Percentiles rank a stretch among this genome's conserved stretches.
Evolutionary conservation across 345 rosid species (phyloP).

Genomic region (Theobroma cacao): DNA sequence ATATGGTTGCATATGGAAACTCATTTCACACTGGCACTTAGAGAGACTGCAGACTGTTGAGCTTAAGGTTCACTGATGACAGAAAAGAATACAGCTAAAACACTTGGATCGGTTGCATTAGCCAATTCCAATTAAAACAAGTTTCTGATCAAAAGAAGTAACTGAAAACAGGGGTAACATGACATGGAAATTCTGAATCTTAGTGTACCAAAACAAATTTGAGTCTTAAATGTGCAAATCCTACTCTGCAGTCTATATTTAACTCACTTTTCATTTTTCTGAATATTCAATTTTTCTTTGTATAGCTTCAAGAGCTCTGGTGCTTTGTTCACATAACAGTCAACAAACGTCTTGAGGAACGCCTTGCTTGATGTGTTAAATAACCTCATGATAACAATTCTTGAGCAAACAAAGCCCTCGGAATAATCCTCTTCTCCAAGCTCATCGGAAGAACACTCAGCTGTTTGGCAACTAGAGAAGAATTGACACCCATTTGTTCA

Average conservation of each 20-base stretch:
- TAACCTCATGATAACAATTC: slow-evolving; percentile 14
- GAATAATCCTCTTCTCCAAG: slow-evolving; percentile 26
- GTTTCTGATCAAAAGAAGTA: not conserved
- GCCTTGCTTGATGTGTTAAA: slow-evolving; percentile 30
- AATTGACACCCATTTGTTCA: slow-evolving; percentile 21
- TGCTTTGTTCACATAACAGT: slow-evolving; percentile 26
- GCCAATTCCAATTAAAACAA: not conserved
- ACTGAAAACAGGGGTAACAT: not conserved
- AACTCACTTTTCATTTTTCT: not conserved
- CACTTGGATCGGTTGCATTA: not conserved
- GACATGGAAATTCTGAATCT: not conserved
- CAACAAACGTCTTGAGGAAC: slow-evolving; percentile 38
- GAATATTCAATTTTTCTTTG: slow-evolving; percentile 15
- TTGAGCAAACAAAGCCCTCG: slow-evolving; percentile 14
- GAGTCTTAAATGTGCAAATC: not conserved
- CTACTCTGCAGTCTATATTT: not conserved
- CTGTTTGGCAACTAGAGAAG: not conserved
- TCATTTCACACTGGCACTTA: not conserved
- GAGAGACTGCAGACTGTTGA: not conserved
- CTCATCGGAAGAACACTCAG: not conserved
- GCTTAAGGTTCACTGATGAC: not conserved
- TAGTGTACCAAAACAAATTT: not conserved
- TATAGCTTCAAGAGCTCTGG: slow-evolving; percentile 42
- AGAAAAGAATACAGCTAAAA: not conserved
- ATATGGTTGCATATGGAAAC: not conserved